Evolutionary conservation across 2,329 filamentous ascomycete species (phyloP).

Genomic region (Pseudogymnoascus sp.): DNA sequence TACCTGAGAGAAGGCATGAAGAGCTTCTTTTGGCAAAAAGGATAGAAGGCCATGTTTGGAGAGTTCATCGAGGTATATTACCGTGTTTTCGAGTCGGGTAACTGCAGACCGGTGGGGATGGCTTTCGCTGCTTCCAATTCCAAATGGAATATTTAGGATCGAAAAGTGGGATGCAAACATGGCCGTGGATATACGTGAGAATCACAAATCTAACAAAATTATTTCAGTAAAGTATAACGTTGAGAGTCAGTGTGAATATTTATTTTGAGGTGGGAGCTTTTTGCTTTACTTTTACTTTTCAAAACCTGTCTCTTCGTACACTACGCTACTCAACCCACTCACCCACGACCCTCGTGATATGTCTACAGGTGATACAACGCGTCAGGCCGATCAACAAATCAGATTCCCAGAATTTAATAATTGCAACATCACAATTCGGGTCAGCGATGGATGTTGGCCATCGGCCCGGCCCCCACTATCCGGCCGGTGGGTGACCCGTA

Average conservation of each 20-base stretch:
- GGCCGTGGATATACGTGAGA: not conserved
- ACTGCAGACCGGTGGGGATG: conserved; percentile 36
- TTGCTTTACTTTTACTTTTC: not conserved
- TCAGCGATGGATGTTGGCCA: not conserved
- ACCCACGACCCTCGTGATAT: not conserved
- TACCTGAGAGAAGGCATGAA: conserved; percentile 13
- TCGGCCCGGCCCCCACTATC: not conserved
- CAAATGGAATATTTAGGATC: conserved; percentile 44
- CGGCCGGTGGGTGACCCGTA: not conserved
- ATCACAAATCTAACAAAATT: not conserved
- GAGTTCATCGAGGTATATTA: conserved; percentile 44
- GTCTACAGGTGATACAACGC: not conserved
- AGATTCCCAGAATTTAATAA: not conserved
- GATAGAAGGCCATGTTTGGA: conserved; percentile 26
- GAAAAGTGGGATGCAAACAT: conserved; percentile 36
- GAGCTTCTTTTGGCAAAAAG: not conserved
- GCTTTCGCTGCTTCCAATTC: conserved; percentile 37
- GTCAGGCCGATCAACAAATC: not conserved
- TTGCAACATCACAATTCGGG: not conserved
- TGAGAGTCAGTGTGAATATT: not conserved
- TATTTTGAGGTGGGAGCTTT: not conserved
- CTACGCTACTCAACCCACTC: not conserved
- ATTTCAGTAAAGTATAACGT: not conserved
- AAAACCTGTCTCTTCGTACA: not conserved
- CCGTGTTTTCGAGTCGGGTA: conserved; percentile 41